Evolutionary conservation across 108 stramenopile species (phyloP).

Genomic region (Discostella stelligeroides): DNA sequence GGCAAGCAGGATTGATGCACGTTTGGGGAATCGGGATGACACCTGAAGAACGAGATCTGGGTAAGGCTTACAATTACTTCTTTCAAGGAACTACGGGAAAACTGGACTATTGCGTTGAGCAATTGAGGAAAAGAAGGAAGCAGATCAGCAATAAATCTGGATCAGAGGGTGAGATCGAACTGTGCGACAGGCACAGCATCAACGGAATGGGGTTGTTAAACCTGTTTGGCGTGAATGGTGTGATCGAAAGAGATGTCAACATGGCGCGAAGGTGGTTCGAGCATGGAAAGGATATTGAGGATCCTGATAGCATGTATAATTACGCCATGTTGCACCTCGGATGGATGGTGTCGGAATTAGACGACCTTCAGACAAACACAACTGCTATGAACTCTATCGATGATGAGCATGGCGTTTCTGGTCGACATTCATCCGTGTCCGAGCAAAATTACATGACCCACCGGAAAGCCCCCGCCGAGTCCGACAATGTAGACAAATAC

Average conservation of each 20-base stretch:
- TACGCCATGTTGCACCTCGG: constrained; percentile 85
- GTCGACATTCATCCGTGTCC: constrained; percentile 1
- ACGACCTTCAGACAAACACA: constrained; percentile 22
- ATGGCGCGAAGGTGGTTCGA: constrained; percentile 69
- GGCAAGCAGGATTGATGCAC: constrained; percentile 76
- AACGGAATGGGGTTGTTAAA: constrained; percentile 84
- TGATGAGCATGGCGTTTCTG: background rate
- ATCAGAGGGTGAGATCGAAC: constrained; percentile 25
- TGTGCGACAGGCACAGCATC: constrained; percentile 65
- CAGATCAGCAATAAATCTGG: constrained; percentile 21
- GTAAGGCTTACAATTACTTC: constrained; percentile 65
- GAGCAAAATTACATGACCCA: constrained; percentile 31
- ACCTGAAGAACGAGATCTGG: constrained; percentile 51
- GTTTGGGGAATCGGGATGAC: constrained; percentile 77
- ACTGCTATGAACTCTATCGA: background rate
- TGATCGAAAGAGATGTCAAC: constrained; percentile 52
- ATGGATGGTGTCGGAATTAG: constrained; percentile 72
- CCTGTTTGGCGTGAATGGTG: constrained; percentile 66
- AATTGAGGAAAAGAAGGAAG: constrained; percentile 31
- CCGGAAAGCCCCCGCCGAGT: constrained; percentile 1
- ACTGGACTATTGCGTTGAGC: constrained; percentile 56
- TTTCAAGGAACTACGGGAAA: constrained; percentile 66
- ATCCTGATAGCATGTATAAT: constrained; percentile 79
- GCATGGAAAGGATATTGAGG: constrained; percentile 70
- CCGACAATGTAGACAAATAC: constrained; percentile 11